These are phyloP conservation scores for Choiromyces venosus DNA, from an alignment of 495 filamentous ascomycete species.

Conservation along the genomic window DNA sequence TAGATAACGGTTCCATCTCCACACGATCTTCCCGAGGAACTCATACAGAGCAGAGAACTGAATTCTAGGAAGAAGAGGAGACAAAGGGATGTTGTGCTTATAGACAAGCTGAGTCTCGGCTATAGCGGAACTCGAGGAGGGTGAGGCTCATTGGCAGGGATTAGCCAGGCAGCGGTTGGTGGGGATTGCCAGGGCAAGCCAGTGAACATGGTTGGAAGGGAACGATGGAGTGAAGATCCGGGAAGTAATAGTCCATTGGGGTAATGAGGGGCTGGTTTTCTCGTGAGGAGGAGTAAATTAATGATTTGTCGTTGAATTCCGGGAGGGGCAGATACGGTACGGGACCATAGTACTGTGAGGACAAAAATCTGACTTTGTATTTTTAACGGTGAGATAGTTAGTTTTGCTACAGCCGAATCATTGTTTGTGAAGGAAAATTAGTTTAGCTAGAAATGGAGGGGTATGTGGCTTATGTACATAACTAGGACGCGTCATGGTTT, in stretches of 20 bases:
- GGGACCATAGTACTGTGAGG: too few species aligned
- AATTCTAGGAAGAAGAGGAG: background rate
- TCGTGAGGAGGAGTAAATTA: background rate
- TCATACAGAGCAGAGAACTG: background rate
- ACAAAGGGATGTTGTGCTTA: background rate
- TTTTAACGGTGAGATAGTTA: too few species aligned
- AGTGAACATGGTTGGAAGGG: background rate
- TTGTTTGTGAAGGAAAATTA: too few species aligned
- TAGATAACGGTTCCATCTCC: constrained; percentile 23
- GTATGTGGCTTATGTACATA: too few species aligned
- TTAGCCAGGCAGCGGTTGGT: background rate
- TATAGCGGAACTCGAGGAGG: background rate
- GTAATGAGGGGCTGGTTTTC: background rate
- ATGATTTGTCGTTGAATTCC: background rate
- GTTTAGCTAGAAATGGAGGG: too few species aligned
- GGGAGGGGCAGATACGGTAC: background rate
- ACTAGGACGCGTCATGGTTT: too few species aligned
- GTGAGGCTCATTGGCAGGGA: background rate
- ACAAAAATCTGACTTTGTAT: too few species aligned
- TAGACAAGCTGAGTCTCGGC: background rate
- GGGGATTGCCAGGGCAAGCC: background rate
- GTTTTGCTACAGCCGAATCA: too few species aligned
- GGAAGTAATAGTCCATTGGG: background rate
- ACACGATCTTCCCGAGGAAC: background rate
- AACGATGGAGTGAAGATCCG: background rate